These are phyloP conservation scores for Lactarius psammicola DNA, from an alignment of 768 basidiomycete genomes.

Conservation along the genomic window DNA sequence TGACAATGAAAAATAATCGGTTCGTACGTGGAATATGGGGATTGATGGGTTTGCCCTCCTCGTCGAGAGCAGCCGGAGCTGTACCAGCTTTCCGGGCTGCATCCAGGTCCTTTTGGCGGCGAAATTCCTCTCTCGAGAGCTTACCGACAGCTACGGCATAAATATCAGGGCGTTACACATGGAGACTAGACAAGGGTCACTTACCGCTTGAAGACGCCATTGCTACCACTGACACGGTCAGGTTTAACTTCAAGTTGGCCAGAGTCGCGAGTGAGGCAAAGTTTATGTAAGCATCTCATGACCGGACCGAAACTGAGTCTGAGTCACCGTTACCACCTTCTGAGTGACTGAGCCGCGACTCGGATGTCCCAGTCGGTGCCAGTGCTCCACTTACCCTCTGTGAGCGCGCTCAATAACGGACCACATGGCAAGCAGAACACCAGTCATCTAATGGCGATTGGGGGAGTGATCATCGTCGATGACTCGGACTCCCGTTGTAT, in stretches of 20 bases:
- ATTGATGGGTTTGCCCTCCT: slow-evolving; percentile 94
- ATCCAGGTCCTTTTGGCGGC: slow-evolving; percentile 94
- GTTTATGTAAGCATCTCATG: background rate
- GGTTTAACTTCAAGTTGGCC: background rate
- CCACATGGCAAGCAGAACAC: too few species aligned
- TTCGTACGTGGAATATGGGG: slow-evolving; percentile 97
- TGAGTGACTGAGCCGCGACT: too few species aligned
- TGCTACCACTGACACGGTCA: background rate
- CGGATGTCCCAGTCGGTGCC: too few species aligned
- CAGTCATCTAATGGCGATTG: too few species aligned
- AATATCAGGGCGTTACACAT: slow-evolving; percentile 7
- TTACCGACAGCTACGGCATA: slow-evolving; percentile 57
- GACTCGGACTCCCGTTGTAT: too few species aligned
- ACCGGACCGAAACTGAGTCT: too few species aligned
- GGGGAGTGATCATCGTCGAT: too few species aligned
- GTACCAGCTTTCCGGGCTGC: slow-evolving; percentile 98
- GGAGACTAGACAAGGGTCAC: background rate
- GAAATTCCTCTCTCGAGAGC: slow-evolving; percentile 90
- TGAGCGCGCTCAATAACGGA: too few species aligned
- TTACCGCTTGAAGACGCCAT: slow-evolving; percentile 32
- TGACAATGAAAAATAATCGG: background rate
- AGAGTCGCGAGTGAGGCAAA: background rate
- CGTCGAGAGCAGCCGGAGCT: slow-evolving; percentile 92
- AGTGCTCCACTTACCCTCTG: too few species aligned
- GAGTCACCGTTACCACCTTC: too few species aligned